Evolutionary conservation across 2,329 filamentous ascomycete species (phyloP).

Genomic region (Aspergillus aculeatus): DNA sequence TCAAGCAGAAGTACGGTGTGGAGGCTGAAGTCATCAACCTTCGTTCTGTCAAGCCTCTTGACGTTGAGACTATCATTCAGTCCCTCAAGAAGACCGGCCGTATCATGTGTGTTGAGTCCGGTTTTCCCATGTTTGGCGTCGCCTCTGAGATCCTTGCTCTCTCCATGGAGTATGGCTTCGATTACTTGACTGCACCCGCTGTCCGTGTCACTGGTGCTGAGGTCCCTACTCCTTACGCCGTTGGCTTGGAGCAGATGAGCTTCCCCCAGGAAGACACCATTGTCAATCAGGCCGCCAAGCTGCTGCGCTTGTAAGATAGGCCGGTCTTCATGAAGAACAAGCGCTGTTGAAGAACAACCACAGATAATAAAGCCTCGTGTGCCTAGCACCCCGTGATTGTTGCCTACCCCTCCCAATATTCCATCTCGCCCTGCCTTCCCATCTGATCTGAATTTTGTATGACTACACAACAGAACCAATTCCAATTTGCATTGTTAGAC

Average conservation of each 20-base stretch:
- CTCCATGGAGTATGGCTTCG: constrained; percentile 96
- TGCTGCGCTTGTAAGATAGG: constrained; percentile 68
- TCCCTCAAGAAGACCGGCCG: constrained; percentile 98
- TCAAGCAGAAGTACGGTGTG: constrained; percentile 95
- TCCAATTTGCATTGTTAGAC: constrained; percentile 12
- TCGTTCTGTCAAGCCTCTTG: constrained; percentile 93
- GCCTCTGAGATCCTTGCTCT: constrained; percentile 89
- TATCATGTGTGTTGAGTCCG: constrained; percentile 88
- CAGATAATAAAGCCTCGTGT: constrained; percentile 33
- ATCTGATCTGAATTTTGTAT: constrained; percentile 21
- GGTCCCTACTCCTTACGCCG: constrained; percentile 92
- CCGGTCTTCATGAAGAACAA: constrained; percentile 9
- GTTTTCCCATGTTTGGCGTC: constrained; percentile 94
- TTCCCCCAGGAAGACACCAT: constrained; percentile 92
- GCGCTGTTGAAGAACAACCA: constrained; percentile 16
- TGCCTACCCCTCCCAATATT: constrained; percentile 15
- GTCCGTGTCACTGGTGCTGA: constrained; percentile 94
- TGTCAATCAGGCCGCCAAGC: constrained; percentile 82
- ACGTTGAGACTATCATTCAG: constrained; percentile 91
- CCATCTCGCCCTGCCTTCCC: constrained; percentile 5
- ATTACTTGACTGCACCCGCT: constrained; percentile 93
- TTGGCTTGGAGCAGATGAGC: constrained; percentile 87
- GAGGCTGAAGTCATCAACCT: constrained; percentile 98
- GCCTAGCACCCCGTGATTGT: constrained; percentile 33
- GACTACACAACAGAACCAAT: constrained; percentile 25